Conservation (phyloP, 331 rosid genomes). For the Pyracantha coccinea region DNA sequence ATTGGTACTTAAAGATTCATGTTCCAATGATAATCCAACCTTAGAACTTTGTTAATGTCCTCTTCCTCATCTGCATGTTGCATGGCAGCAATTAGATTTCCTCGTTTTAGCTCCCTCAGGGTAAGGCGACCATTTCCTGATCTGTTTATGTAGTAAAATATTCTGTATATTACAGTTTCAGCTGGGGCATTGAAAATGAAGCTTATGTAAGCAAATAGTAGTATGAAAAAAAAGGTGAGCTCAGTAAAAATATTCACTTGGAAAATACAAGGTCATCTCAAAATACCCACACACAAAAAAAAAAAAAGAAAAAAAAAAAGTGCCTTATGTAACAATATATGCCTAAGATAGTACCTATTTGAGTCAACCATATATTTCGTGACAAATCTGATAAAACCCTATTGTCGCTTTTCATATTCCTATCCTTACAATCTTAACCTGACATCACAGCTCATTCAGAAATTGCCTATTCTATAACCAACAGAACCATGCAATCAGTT, state of each 20-base stretch:
- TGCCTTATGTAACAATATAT: background rate
- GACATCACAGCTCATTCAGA: background rate
- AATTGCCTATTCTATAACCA: background rate
- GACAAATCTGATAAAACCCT: background rate
- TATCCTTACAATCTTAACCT: background rate
- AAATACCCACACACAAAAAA: background rate
- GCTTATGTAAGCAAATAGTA: background rate
- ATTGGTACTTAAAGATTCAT: background rate
- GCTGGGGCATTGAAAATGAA: slow-evolving; percentile 51
- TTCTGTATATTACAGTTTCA: slow-evolving; percentile 71
- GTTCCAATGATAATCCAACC: slow-evolving; percentile 31
- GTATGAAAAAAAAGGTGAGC: background rate
- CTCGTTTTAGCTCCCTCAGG: slow-evolving; percentile 83
- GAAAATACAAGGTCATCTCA: background rate
- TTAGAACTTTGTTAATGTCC: slow-evolving; percentile 91
- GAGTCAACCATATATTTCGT: background rate
- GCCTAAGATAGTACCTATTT: background rate
- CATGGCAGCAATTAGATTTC: slow-evolving; percentile 86
- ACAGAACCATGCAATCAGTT: background rate
- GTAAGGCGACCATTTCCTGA: slow-evolving; percentile 78
- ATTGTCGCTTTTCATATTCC: background rate
- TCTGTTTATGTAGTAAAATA: slow-evolving; percentile 38
- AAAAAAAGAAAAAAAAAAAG: background rate
- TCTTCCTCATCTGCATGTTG: slow-evolving; percentile 95
- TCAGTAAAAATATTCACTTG: background rate